Evolutionary conservation across 257 asterid genomes (phyloP).

Genomic region (Gentiana dahurica): DNA sequence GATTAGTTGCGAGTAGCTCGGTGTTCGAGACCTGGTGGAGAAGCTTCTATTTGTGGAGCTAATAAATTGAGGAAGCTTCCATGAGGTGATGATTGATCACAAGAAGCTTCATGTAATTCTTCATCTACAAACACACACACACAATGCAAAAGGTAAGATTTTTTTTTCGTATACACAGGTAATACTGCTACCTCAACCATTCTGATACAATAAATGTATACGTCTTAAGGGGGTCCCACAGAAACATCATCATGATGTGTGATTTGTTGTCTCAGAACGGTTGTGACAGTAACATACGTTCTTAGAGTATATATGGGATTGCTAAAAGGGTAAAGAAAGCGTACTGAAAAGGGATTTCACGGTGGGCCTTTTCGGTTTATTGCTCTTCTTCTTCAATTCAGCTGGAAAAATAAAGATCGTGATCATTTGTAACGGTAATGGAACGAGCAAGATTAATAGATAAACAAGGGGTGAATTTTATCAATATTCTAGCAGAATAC

Average conservation of each 20-base stretch:
- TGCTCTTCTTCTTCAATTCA: constrained; percentile 84
- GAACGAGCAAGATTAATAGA: no score
- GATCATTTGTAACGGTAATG: constrained; percentile 1
- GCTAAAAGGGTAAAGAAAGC: constrained; percentile 16
- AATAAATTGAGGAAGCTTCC: constrained; percentile 70
- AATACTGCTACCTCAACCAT: neutral
- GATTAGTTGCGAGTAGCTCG: constrained; percentile 24
- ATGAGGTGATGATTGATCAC: constrained; percentile 39
- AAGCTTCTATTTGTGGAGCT: constrained; percentile 49
- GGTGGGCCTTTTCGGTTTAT: constrained; percentile 79
- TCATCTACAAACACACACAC: constrained; percentile 31
- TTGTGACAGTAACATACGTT: no score
- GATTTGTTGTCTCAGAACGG: no score
- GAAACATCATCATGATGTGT: no score
- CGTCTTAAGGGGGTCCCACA: neutral
- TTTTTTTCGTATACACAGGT: neutral
- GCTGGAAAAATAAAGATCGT: constrained; percentile 33
- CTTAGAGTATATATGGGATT: neutral
- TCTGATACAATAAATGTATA: neutral
- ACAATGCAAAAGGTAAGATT: neutral
- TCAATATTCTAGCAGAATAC: neutral
- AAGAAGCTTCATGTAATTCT: constrained; percentile 46
- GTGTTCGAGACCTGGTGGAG: constrained; percentile 20
- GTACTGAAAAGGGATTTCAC: constrained; percentile 91
- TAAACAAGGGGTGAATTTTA: no score